Evolutionary conservation across 1,139 yeast genomes (phyloP).

Genomic region (Geotrichum australiense): DNA sequence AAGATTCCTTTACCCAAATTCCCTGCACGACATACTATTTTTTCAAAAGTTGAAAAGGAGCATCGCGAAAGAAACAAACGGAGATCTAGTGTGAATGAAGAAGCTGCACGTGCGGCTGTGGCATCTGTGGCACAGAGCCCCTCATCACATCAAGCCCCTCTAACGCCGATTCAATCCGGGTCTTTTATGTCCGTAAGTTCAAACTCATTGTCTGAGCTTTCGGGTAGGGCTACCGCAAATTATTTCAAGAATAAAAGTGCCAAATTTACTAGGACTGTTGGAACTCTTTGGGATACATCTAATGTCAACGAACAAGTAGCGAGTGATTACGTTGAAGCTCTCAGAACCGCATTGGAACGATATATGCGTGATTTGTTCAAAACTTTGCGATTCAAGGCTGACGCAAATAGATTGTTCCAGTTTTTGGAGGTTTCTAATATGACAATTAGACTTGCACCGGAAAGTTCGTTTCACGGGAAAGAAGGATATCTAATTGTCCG

Average conservation of each 20-base stretch:
- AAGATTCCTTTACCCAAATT: slow-evolving; percentile 29
- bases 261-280: slow-evolving; percentile 11
- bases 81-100: neutral
- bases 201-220: slow-evolving; percentile 11
- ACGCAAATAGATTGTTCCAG: slow-evolving; percentile 72
- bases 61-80: slow-evolving; percentile 7
- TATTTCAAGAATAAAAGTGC: slow-evolving; percentile 10
- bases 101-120: neutral
- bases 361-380: slow-evolving; percentile 59
- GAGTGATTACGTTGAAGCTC: slow-evolving; percentile 35
- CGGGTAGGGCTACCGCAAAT: slow-evolving; percentile 6
- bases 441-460: slow-evolving; percentile 76
- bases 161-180: slow-evolving; percentile 4
- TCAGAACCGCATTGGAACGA: slow-evolving; percentile 24
- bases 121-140: neutral
- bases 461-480: slow-evolving; percentile 74
- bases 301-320: slow-evolving; percentile 17
- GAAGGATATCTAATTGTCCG: slow-evolving; percentile 80
- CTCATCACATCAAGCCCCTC: neutral
- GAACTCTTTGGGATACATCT: slow-evolving; percentile 12
- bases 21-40: slow-evolving; percentile 24
- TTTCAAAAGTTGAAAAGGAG: slow-evolving; percentile 10
- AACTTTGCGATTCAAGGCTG: slow-evolving; percentile 63
- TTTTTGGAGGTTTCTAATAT: slow-evolving; percentile 88
- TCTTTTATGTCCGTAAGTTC: slow-evolving; percentile 12